Evolutionary conservation across 1,284 basidiomycete species (phyloP), one percentile per base, ranked within the genome.

Genomic region (Ceratobasidium sp.): DNA sequence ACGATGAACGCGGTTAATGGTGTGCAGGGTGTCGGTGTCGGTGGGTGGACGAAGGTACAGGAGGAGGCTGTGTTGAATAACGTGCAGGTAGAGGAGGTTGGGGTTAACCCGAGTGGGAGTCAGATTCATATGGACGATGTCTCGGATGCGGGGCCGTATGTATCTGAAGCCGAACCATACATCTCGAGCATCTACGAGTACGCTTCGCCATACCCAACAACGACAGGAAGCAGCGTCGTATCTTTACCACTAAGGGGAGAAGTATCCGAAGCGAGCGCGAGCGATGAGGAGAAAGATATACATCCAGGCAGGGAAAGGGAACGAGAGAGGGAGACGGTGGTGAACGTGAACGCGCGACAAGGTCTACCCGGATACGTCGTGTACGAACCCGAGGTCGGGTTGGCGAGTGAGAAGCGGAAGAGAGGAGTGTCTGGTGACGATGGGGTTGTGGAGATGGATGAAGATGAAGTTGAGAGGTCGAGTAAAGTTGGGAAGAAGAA

Each of bases 401-500:
- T 20, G 28, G 58, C 49, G 28, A 75, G 64, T 13, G 12, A 56
- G 6, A 72, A 72, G 42, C 53, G 70, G 40, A 33, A 33, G 33
- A 33, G 33, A 4, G 33, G 33, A 33, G 2, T 2, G 4, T 33
- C 33, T 1, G 33, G 33, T 2, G 33, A 33, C 33, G 33, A 33
- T 33, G 23, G 42, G 3, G 64, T 10, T 42, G n/a, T 58, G n/a
- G 64, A 46, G 44, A 46, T 67, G 64, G 20, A 20, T 5, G 70
- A 72, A 18, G 56, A 61, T 56, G 70, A 56, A 20, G 40, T n/a
- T 15, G 51, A 42, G 26, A 23, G 23, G n/a, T 23, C 53, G 10
- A 40, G 26, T 9, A 88, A 87, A 71, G 94, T 93, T 92, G 89
- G 87, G 78, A 82, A 84, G 2, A 87, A 87, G 13, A 89, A 90